Conservation (phyloP, 164 flowering plant species). For the Houttuynia cordata region DNA sequence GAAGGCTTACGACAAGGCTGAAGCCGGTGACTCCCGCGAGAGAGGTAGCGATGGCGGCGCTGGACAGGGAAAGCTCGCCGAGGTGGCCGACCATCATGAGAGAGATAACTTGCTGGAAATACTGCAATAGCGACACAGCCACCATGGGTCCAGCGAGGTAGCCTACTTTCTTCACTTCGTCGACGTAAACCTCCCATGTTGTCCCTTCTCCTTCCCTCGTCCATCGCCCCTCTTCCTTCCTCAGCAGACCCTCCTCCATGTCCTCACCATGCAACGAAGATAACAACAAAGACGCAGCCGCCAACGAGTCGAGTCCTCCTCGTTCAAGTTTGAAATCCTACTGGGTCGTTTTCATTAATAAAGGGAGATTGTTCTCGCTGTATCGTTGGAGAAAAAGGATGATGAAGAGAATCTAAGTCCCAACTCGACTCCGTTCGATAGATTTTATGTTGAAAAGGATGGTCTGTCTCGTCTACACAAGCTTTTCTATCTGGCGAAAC, state of each 20-base stretch:
- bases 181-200: slow-evolving; percentile 11
- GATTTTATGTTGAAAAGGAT: no score
- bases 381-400: no score
- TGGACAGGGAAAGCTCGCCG: slow-evolving; percentile 41
- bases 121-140: slow-evolving; percentile 21
- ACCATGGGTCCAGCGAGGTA: slow-evolving; percentile 36
- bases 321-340: no score
- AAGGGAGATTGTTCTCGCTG: no score
- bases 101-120: slow-evolving; percentile 24
- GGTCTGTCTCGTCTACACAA: no score
- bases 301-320: no score
- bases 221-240: slow-evolving; percentile 2
- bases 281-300: no score
- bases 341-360: no score
- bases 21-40: slow-evolving; percentile 38
- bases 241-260: slow-evolving; percentile 16
- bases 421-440: no score
- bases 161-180: slow-evolving; percentile 27
- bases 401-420: no score
- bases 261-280: no score
- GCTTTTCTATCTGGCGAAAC: no score
- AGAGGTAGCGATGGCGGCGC: slow-evolving; percentile 42
- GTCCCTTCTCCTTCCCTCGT: not conserved
- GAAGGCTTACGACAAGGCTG: slow-evolving; percentile 29
- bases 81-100: slow-evolving; percentile 55